Percentiles rank a stretch among this genome's conserved stretches.
These are phyloP conservation scores for Picea engelmannii DNA, from an alignment of 83 land plant species.

Conservation along the genomic window DNA sequence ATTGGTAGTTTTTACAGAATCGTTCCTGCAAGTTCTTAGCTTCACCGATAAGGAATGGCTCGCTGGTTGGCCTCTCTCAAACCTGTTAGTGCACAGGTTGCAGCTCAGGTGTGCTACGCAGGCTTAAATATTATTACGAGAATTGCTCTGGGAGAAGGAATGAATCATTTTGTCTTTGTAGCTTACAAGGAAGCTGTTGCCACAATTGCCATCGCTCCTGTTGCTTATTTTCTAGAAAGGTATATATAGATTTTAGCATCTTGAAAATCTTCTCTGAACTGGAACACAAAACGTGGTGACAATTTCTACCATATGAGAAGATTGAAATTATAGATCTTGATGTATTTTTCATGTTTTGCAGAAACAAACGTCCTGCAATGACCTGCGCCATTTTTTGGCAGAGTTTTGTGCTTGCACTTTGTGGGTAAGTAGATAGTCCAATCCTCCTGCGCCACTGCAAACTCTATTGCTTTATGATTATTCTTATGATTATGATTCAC, in stretches of 20 bases:
- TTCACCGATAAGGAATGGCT: too few species aligned
- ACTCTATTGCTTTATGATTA: not conserved
- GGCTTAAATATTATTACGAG: not conserved
- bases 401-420: not conserved
- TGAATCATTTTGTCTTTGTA: not conserved
- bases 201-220: not conserved
- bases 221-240: constrained; percentile 11
- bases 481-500: not conserved
- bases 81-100: not conserved
- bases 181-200: not conserved
- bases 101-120: constrained; percentile 3
- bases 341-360: too few species aligned
- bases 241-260: not conserved
- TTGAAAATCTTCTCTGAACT: too few species aligned
- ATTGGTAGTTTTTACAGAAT: too few species aligned
- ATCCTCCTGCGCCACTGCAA: too few species aligned
- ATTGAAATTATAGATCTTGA: too few species aligned
- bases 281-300: too few species aligned
- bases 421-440: not conserved
- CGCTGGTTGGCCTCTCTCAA: not conserved
- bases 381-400: not conserved
- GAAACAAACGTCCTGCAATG: too few species aligned
- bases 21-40: too few species aligned
- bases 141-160: not conserved
- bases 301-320: too few species aligned